phyloP scores from a whole-genome alignment of 768 basidiomycete species.

The Ramaria sp. region DNA sequence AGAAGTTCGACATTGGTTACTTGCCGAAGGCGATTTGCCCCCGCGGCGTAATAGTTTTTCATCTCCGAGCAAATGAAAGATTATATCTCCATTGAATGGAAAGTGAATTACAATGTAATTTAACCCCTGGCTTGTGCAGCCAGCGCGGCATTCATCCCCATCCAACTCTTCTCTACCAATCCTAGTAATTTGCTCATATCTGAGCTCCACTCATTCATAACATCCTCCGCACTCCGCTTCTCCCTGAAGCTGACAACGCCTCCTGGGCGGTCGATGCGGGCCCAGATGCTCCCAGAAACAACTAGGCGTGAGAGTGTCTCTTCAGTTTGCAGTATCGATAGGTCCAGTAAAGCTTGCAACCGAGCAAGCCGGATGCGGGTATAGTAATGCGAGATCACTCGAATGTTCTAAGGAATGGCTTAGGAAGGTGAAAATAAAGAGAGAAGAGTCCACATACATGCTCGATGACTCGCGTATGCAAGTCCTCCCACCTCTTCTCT shows the following conservation, averaged over 20 bases:
- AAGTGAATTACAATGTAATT: neutral
- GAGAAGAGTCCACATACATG: slow-evolving; percentile 50
- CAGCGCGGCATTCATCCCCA: slow-evolving; percentile 86
- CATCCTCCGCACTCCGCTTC: slow-evolving; percentile 77
- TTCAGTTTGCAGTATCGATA: slow-evolving; percentile 73
- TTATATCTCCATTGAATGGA: neutral
- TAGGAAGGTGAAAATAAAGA: neutral
- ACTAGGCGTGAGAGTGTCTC: slow-evolving; percentile 83
- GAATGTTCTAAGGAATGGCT: slow-evolving; percentile 63
- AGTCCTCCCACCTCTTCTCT: slow-evolving; percentile 80
- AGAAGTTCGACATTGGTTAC: slow-evolving; percentile 35
- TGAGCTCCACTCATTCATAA: slow-evolving; percentile 97
- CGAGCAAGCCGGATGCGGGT: slow-evolving; percentile 81
- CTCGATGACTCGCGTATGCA: slow-evolving; percentile 93
- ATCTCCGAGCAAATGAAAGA: neutral
- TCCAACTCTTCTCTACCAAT: slow-evolving; percentile 97
- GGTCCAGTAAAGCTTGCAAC: slow-evolving; percentile 78
- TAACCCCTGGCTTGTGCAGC: slow-evolving; percentile 43
- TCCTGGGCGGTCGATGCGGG: slow-evolving; percentile 83
- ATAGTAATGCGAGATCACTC: slow-evolving; percentile 90
- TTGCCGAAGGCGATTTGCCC: neutral
- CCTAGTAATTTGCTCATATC: slow-evolving; percentile 90
- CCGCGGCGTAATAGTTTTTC: neutral
- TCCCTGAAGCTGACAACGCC: slow-evolving; percentile 83
- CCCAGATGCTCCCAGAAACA: slow-evolving; percentile 86